Evolutionary conservation across 495 filamentous ascomycete genomes (phyloP), one percentile per base, ranked within the genome.

Genomic region (Penicillium cosmopolitanum): DNA sequence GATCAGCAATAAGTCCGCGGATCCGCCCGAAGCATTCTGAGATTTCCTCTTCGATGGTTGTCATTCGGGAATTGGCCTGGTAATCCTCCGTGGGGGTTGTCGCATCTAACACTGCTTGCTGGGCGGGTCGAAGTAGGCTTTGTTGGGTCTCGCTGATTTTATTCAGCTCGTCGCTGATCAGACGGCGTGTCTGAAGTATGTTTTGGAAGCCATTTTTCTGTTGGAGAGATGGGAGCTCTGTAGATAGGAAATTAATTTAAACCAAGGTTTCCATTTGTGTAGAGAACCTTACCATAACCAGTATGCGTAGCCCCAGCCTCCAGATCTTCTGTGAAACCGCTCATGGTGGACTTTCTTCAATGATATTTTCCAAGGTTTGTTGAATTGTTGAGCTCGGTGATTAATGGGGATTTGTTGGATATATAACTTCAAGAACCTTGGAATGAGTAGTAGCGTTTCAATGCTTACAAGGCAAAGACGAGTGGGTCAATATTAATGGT

Each of bases 21-120:
- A 93, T 76, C 35, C 74, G 78, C 47, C 85, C 85, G 73, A 93
- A 93, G 16, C 81, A 70, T 44, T 79, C 81, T 80, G 91, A 91
- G 42, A 88, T 90, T 48, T 89, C 82, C n/a, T 82, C 65, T 61
- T 91, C 82, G 53, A 92, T 79, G 42, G 76, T 68, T 55, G 88
- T 82, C 3, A 64, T 48, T 10, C 43, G 44, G 12, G 38, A 31
- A 15, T 56, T 56, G 16, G 53, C 50, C 3, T 52, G 25, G 16
- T 58, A 36, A 19, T 63, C 61, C 5, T 60, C 57, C 3, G 54
- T 40, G 9, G 36, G 16, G 25, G n/a, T 56, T n/a, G 18, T 57
- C 1, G 61, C 55, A 51, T 64, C 51, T 15, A 67, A 58, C 23
- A 65, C 42, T 18, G 57, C 57, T 31, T 65, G 62, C 34, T 65